Evolutionary conservation across 768 basidiomycete genomes (phyloP).

Genomic region (Boletus subparvulus): DNA sequence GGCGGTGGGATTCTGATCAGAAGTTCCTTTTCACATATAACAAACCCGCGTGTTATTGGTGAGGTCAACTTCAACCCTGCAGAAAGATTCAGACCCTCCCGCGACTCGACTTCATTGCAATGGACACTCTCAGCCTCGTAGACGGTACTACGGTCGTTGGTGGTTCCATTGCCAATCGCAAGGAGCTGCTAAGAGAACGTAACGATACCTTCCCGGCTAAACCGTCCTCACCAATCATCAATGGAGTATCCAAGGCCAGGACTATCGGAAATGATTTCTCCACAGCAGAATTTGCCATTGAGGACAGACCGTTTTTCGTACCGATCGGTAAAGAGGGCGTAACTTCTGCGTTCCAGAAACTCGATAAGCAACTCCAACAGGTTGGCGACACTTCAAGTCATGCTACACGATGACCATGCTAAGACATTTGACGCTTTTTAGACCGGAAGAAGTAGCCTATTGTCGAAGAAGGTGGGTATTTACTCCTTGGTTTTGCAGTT

Average conservation of each 20-base stretch:
- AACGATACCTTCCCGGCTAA: constrained; percentile 22
- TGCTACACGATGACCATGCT: neutral
- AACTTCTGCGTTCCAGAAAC: constrained; percentile 64
- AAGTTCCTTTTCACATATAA: neutral
- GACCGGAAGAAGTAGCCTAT: constrained; percentile 54
- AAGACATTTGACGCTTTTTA: constrained; percentile 25
- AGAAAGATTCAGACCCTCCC: neutral
- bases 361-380: constrained; percentile 59
- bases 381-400: constrained; percentile 10
- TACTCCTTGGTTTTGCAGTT: neutral
- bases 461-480: constrained; percentile 58
- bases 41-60: neutral
- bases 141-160: constrained; percentile 49
- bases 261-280: constrained; percentile 40
- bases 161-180: constrained; percentile 33
- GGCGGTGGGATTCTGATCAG: neutral
- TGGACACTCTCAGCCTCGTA: constrained; percentile 38
- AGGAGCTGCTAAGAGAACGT: constrained; percentile 21
- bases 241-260: constrained; percentile 12
- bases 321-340: constrained; percentile 66
- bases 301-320: constrained; percentile 70
- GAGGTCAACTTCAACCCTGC: neutral
- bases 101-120: constrained; percentile 1
- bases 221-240: constrained; percentile 13
- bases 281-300: constrained; percentile 48